Evolutionary conservation across 331 rosid species (phyloP), one percentile per base, ranked within the genome.

Genomic region (Quercus lobata): DNA sequence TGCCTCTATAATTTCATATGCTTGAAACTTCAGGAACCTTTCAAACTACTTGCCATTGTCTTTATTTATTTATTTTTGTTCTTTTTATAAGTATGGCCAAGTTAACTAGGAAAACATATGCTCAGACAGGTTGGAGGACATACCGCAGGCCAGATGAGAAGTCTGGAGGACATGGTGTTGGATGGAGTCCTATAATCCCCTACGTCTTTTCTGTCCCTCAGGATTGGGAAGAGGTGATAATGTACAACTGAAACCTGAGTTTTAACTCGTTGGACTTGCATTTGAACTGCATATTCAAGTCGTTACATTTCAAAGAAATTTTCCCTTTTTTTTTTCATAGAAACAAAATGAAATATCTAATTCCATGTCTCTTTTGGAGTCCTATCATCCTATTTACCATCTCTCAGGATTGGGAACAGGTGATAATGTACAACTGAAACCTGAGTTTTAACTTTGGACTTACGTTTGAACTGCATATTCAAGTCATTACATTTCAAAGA

Each of bases 41-140:
- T 49, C 17, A 49, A 61, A 22, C 12, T 41, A 41, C 46, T 41
- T 37, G 70, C 70, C 44, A 61, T 7, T 52, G 63, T 60, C 16
- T 57, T 18, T 41, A 35, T 27, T 27, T 54, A 16, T 69, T 53
- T 41, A 41, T 25, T 76, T 63, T 56, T 16, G 84, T 22, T 80
- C 75, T 81, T 16, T 62, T 77, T 58, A 71, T 68, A 4, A 12
- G 17, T 27, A 71, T 78, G 78, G 76, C 81, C 79, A 60, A 53
- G 70, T 87, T 78, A 83, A 79, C 44, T 61, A 68, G 71, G 57
- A 75, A 87, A 77, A 69, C 81, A 78, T 85, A 77, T 91, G 90
- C 91, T 87, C 93, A 95, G 99, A 89, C 94, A 95, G 98, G 99
- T 82, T 95, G 99, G 99, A 95, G 99, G 88, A 93, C 99, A 32